Conservation (phyloP, 345 rosid genomes). For the Linum trigynum region DNA sequence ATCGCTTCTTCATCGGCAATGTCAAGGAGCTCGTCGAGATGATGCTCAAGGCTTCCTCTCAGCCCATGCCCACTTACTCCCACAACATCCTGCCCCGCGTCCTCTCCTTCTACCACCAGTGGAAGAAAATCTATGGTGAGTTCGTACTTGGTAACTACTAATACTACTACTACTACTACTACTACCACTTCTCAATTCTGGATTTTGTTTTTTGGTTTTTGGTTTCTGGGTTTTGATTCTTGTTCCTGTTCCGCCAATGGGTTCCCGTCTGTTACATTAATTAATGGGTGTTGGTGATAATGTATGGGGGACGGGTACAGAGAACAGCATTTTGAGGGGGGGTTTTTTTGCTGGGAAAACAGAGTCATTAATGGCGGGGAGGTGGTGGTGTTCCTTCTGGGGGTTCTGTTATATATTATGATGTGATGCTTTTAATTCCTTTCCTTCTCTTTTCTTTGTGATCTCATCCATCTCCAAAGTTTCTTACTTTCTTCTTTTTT, state of each 20-base stretch:
- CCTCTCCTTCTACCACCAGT: constrained; percentile 86
- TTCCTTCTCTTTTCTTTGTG: background rate
- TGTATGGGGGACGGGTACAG: background rate
- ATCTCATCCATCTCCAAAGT: background rate
- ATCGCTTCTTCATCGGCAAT: constrained; percentile 88
- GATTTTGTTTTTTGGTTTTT: background rate
- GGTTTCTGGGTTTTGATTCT: background rate
- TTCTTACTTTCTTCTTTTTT: too few relatives aligned
- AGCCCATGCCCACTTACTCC: constrained; percentile 82
- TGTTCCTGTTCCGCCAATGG: background rate
- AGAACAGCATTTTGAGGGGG: background rate
- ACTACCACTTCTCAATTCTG: background rate
- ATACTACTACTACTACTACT: background rate
- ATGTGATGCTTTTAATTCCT: background rate
- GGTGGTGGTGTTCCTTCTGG: background rate
- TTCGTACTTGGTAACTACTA: too few relatives aligned
- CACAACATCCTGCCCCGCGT: constrained; percentile 97
- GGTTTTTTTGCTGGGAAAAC: background rate
- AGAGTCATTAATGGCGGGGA: background rate
- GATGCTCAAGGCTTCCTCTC: constrained; percentile 87
- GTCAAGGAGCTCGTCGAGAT: constrained; percentile 79
- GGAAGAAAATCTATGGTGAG: constrained; percentile 91
- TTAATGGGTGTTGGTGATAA: too few relatives aligned
- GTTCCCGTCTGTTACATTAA: background rate
- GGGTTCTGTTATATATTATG: background rate